Evolutionary conservation across 1,284 basidiomycete genomes (phyloP).

Genomic region (Stereum hirsutum): DNA sequence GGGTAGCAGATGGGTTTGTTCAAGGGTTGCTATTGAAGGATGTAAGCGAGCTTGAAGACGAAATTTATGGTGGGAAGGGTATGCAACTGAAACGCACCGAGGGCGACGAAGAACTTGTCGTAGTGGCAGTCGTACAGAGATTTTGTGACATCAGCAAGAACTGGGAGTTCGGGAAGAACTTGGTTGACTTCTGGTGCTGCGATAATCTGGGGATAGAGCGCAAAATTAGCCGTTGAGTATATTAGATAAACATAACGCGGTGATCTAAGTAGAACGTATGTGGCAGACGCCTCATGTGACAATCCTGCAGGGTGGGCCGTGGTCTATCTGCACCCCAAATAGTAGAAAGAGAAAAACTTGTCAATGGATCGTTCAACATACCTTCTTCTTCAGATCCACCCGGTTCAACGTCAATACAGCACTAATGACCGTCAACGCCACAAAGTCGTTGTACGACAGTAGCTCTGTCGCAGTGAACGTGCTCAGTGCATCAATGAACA

Average conservation of each 20-base stretch:
- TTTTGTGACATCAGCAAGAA: slow-evolving; percentile 62
- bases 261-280: no score
- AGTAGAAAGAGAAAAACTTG: no score
- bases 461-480: slow-evolving; percentile 94
- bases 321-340: no score
- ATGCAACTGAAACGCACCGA: slow-evolving; percentile 38
- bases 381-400: slow-evolving; percentile 91
- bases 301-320: no score
- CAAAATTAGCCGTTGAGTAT: background rate
- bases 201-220: slow-evolving; percentile 37
- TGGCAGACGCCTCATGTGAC: no score
- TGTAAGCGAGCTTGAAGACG: background rate
- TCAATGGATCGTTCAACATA: slow-evolving; percentile 16
- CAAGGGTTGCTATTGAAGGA: slow-evolving; percentile 60
- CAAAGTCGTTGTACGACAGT: slow-evolving; percentile 87
- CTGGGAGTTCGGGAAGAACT: slow-evolving; percentile 61
- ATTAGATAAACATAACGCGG: background rate
- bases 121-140: slow-evolving; percentile 91
- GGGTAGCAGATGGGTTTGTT: slow-evolving; percentile 80
- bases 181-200: slow-evolving; percentile 64
- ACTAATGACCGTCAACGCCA: slow-evolving; percentile 78
- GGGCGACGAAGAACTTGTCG: slow-evolving; percentile 86
- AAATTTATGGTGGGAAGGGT: slow-evolving; percentile 2
- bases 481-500: slow-evolving; percentile 85
- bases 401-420: slow-evolving; percentile 74